phyloP scores from a whole-genome alignment of 179 eudicot genomes.

The Pouteria campechiana region DNA sequence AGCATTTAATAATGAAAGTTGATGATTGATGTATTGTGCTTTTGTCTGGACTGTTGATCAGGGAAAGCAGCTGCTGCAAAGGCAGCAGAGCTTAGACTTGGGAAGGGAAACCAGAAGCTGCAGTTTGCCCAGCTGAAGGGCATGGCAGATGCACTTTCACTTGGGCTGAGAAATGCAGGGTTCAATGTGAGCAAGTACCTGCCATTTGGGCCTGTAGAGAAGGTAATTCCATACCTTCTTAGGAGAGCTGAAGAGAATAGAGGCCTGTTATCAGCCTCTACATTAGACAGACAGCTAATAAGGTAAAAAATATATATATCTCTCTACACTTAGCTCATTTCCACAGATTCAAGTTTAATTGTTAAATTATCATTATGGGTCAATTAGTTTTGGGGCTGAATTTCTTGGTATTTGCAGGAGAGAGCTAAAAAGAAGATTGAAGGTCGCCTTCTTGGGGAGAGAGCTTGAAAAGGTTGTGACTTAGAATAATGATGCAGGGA shows the following conservation, averaged over 20 bases:
- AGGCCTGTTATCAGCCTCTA: conserved; percentile 65
- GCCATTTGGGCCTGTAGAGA: conserved; percentile 88
- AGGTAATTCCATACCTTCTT: conserved; percentile 79
- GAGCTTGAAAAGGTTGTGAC: no score
- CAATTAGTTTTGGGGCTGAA: not conserved
- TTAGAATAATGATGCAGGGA: no score
- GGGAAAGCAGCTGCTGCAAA: conserved; percentile 57
- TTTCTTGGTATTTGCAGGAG: conserved; percentile 21
- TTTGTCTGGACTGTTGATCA: conserved; percentile 6
- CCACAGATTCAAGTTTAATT: no score
- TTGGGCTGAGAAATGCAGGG: conserved; percentile 77
- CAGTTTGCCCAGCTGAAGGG: conserved; percentile 93
- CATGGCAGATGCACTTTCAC: conserved; percentile 78
- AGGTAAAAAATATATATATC: conserved; percentile 30
- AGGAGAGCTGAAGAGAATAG: conserved; percentile 90
- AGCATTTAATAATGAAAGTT: no score
- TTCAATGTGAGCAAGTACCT: conserved; percentile 88
- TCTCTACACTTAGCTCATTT: not conserved
- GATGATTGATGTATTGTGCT: not conserved
- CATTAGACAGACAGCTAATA: conserved; percentile 69
- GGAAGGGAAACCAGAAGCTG: conserved; percentile 40
- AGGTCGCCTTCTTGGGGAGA: no score
- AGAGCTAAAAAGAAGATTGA: conserved; percentile 57
- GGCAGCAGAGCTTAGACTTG: conserved; percentile 54
- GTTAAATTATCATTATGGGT: not conserved